Evolutionary conservation across 208 protist genomes (phyloP).

Genomic region (Leishmania tarentolae): DNA sequence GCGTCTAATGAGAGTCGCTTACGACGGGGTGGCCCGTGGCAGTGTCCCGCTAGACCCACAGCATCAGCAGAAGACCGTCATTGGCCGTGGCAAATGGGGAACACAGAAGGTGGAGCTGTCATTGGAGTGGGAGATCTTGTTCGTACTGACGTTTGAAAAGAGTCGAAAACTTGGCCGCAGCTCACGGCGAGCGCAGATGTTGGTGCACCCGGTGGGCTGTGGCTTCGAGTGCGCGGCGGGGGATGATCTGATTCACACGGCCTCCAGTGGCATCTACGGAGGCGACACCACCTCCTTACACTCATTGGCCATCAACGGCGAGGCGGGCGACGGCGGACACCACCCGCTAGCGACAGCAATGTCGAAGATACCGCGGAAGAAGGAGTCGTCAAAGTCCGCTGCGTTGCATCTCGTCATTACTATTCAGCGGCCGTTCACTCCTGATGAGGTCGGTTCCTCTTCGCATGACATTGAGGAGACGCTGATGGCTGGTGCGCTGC

Average conservation of each 20-base stretch:
- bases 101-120: slow-evolving; percentile 68
- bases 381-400: slow-evolving; percentile 15
- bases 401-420: slow-evolving; percentile 47
- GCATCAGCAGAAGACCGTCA: slow-evolving; percentile 47
- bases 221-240: slow-evolving; percentile 56
- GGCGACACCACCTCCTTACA: slow-evolving; percentile 21
- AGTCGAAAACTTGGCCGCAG: slow-evolving; percentile 43
- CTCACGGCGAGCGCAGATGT: slow-evolving; percentile 49
- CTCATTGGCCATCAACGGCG: slow-evolving; percentile 25
- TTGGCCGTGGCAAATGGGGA: slow-evolving; percentile 70
- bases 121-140: slow-evolving; percentile 81
- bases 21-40: slow-evolving; percentile 60
- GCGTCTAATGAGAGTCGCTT: slow-evolving; percentile 72
- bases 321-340: slow-evolving; percentile 16
- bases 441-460: slow-evolving; percentile 61
- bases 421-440: slow-evolving; percentile 44
- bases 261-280: neutral
- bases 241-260: slow-evolving; percentile 16
- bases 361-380: slow-evolving; percentile 16
- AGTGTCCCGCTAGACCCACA: slow-evolving; percentile 63
- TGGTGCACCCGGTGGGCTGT: slow-evolving; percentile 77
- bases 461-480: slow-evolving; percentile 37
- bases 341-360: slow-evolving; percentile 9
- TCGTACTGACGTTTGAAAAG: slow-evolving; percentile 81
- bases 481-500: slow-evolving; percentile 28